A percentile compares a stretch with the other conserved stretches of the same genome.
Conservation (phyloP, 2,329 filamentous ascomycete species). For the Colletotrichum siamense region DNA sequence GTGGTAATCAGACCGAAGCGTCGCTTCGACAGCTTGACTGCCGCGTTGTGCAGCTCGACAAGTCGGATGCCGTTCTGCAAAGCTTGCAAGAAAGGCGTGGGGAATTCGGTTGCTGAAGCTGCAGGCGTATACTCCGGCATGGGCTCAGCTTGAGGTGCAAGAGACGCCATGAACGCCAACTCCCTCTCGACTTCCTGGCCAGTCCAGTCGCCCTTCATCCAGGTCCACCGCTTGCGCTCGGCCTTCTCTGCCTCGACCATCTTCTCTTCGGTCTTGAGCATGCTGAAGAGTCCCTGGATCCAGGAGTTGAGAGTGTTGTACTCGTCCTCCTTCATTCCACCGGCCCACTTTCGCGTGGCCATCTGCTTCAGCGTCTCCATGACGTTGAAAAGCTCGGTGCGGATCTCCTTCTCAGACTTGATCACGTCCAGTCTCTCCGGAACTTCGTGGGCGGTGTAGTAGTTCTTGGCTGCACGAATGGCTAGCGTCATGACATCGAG, state of each 20-base stretch:
- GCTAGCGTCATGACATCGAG: conserved; percentile 92
- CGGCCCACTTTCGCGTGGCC: conserved; percentile 84
- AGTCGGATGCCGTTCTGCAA: conserved; percentile 83
- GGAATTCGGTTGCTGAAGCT: conserved; percentile 48
- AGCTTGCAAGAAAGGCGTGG: conserved; percentile 75
- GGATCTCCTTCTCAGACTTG: conserved; percentile 84
- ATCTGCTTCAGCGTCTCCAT: conserved; percentile 93
- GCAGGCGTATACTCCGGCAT: conserved; percentile 72
- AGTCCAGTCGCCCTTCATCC: conserved; percentile 81
- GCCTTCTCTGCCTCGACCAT: conserved; percentile 75
- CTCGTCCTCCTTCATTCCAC: conserved; percentile 82
- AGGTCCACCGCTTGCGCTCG: conserved; percentile 78
- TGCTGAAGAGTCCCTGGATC: conserved; percentile 78
- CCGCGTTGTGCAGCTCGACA: conserved; percentile 87
- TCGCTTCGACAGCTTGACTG: conserved; percentile 82
- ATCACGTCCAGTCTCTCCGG: conserved; percentile 86
- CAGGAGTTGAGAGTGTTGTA: conserved; percentile 76
- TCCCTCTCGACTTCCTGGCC: conserved; percentile 80
- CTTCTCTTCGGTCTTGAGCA: conserved; percentile 78
- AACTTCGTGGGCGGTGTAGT: conserved; percentile 92
- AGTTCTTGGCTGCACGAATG: conserved; percentile 94
- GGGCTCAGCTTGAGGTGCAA: conserved; percentile 64
- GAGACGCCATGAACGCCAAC: conserved; percentile 79
- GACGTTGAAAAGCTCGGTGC: conserved; percentile 82
- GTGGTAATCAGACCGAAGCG: conserved; percentile 89